phyloP scores from a whole-genome alignment of 495 filamentous ascomycete species.

The Viridothelium virens region DNA sequence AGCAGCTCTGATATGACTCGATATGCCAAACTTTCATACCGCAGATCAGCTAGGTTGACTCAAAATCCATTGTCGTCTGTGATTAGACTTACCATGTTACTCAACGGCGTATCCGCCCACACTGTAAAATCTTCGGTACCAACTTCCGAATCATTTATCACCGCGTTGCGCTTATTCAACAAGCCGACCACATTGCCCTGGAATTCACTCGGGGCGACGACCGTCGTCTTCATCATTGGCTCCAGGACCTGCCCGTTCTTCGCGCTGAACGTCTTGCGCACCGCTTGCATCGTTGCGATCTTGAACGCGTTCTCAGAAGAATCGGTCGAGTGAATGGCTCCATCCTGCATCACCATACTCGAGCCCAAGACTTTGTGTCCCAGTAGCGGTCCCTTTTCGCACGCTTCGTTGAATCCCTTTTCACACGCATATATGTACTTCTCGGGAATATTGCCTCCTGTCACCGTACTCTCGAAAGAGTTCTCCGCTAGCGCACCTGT shows the following conservation, averaged over 20 bases:
- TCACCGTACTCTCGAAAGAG: slow-evolving; percentile 75
- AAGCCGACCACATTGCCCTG: slow-evolving; percentile 92
- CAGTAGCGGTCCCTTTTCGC: slow-evolving; percentile 81
- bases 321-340: slow-evolving; percentile 96
- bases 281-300: slow-evolving; percentile 89
- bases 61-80: too few species aligned
- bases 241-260: slow-evolving; percentile 78
- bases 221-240: slow-evolving; percentile 95
- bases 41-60: background rate
- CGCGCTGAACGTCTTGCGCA: slow-evolving; percentile 84
- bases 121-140: slow-evolving; percentile 95
- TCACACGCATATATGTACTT: slow-evolving; percentile 95
- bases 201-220: slow-evolving; percentile 94
- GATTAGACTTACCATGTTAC: slow-evolving; percentile 55
- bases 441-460: slow-evolving; percentile 86
- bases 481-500: slow-evolving; percentile 64
- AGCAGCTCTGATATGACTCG: slow-evolving; percentile 75
- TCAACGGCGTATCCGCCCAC: slow-evolving; percentile 82
- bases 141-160: slow-evolving; percentile 92
- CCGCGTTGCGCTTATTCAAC: slow-evolving; percentile 92
- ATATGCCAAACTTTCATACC: slow-evolving; percentile 66
- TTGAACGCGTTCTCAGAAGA: slow-evolving; percentile 99
- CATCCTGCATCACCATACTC: slow-evolving; percentile 89
- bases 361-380: slow-evolving; percentile 90
- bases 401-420: slow-evolving; percentile 84